Base-by-base conservation (phyloP, 306 rosid species). In the Prunus fruticosa region DNA sequence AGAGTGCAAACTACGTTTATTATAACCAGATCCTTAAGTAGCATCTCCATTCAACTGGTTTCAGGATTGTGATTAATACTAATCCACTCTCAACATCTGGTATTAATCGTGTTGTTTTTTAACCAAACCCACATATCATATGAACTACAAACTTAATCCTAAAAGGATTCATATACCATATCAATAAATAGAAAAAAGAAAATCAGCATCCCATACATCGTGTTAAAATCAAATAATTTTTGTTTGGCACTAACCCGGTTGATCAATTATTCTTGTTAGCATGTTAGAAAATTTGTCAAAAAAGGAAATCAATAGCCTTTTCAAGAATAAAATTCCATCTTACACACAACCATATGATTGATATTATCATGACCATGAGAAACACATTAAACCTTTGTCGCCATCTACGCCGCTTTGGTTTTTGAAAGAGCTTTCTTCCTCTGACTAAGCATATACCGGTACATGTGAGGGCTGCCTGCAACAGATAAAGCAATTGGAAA, bases 381-480 rank as follows among this genome's bases (percentile, higher is more conserved):
- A 62, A 68, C 47, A 57, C 72, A 60, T 52, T n/a, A 63, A 47
- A 72, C 54, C 47, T 46, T 16, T 73, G 51, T 58, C 38, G 65
- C 79, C 50, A 38, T 6, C 74, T 90, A 87, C 62, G 86, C 91
- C 28, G 53, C 81, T 85, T 89, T 89, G 16, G 89, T 76, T 82
- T 87, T 90, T 69, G 91, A 67, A 78, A 87, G 93, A 30, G 88
- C 89, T 81, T 84, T 90, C 83, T 87, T 89, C 87, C 98, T 88
- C 88, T 89, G 95, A 43, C 84, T 84, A 76, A 89, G 90, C 95
- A 91, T 93, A 77, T 93, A 89, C 11, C 32, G 3, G 62, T 88
- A 93, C 97, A 91, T 9, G 85, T 93, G 91, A 74, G 95, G 93
- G 76, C 82, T 79, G 63, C 97, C 97, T 93, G 91, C 87, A 83